Base-by-base conservation (phyloP, 345 rosid genomes). In the Eucalyptus globulus region DNA sequence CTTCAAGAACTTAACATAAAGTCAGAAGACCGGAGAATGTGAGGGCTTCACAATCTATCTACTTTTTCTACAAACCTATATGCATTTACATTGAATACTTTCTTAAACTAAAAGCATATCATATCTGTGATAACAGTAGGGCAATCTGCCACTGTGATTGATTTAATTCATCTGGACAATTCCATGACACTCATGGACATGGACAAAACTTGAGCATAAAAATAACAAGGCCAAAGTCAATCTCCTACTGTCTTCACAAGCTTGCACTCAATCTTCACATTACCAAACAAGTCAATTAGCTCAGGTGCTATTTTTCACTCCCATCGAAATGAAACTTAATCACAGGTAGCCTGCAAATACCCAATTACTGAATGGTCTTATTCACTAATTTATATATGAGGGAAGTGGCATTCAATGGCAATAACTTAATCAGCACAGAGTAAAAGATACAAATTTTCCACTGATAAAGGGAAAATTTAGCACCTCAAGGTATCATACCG, bases 401-500 rank as follows among this genome's bases (percentile, higher is more conserved):
- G 43, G 40, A 47, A 86, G n/a, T 14, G 31, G 58, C 87, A 69
- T 37, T n/a, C 60, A 56, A 87, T 40, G 60, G 43, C 21, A 54
- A 87, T 22, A 54, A 54, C 65, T 16, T 29, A 21, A 67, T 69
- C 24, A 34, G n/a, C 17, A 37, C 6, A 60, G 21, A 67, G 65
- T 87, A 69, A 69, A 67, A 69, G 80, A 69, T 69, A 69, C 24
- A 31, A 69, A 69, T 37, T 69, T 31, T 69, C 80, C 80, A 69
- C 60, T 51, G 54, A 53, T 14, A 11, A 24, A 62, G 45, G 87
- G 62, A 44, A 80, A 60, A 87, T 62, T 43, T n/a, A 16, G 26
- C 86, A 37, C 24, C 88, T 27, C 86, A 49, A 88, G 34, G 37
- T 3, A 92, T 80, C 86, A 85, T 92, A 97, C 99, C 95, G 93